Evolutionary conservation across 257 asterid species (phyloP).

Genomic region (Ilex aquifolium): DNA sequence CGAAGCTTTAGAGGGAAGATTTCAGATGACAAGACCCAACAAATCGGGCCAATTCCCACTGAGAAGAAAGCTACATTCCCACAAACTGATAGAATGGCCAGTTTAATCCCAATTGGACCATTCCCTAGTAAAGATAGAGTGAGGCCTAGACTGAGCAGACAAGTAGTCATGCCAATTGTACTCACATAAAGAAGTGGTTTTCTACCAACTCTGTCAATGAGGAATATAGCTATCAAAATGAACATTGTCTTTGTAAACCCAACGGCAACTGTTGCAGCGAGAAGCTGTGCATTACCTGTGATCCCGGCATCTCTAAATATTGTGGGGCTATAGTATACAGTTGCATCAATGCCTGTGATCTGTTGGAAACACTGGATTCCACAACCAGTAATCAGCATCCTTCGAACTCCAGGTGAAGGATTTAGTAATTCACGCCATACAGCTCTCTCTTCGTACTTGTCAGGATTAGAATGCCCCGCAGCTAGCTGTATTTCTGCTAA

Average conservation of each 20-base stretch:
- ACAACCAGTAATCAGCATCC: neutral
- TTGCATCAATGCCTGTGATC: neutral
- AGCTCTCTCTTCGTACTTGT: neutral
- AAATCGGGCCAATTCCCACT: neutral
- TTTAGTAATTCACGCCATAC: neutral
- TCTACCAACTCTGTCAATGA: neutral
- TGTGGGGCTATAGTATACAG: neutral
- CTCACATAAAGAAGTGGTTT: neutral
- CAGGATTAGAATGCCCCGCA: neutral
- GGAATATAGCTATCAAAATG: neutral
- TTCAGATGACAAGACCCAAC: neutral
- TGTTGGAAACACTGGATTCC: neutral
- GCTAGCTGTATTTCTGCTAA: neutral
- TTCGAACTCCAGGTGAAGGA: neutral
- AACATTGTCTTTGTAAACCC: neutral
- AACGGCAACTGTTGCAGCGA: neutral
- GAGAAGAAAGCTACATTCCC: conserved; percentile 1
- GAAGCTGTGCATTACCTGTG: neutral
- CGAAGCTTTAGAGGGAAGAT: neutral
- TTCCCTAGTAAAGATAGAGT: neutral
- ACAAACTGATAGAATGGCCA: neutral
- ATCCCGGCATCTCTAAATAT: neutral
- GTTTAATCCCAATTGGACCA: neutral
- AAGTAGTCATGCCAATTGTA: neutral
- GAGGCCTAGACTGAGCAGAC: neutral